phyloP scores from a whole-genome alignment of 192 early-diverging fungal species.

The Rhizophlyctis rosea region DNA sequence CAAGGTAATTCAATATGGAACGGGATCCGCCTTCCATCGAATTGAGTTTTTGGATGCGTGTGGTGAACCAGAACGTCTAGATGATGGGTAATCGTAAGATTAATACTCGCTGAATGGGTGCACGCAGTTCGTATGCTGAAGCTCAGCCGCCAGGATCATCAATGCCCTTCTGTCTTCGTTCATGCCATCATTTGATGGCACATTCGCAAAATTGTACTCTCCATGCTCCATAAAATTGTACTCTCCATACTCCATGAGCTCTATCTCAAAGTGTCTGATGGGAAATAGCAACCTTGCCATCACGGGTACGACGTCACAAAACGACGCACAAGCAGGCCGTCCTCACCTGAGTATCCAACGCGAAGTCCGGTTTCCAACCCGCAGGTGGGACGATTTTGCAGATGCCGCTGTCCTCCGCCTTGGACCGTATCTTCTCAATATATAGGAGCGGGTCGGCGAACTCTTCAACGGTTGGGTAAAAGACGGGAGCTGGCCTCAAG shows the following conservation, averaged over 20 bases:
- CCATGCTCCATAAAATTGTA: too few species aligned
- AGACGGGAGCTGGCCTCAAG: constrained; percentile 70
- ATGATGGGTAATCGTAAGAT: background rate
- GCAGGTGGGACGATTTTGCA: constrained; percentile 91
- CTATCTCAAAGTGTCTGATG: too few species aligned
- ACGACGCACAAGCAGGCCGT: too few species aligned
- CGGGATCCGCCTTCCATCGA: constrained; percentile 87
- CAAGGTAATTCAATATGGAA: constrained; percentile 82
- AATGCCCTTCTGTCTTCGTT: too few species aligned
- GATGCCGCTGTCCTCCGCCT: constrained; percentile 79
- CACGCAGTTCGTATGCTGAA: too few species aligned
- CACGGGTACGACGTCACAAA: too few species aligned
- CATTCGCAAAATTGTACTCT: too few species aligned
- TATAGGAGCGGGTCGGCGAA: constrained; percentile 81
- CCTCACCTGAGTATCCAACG: constrained; percentile 72
- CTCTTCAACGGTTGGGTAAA: constrained; percentile 77
- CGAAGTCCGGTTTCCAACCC: constrained; percentile 79
- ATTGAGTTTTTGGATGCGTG: constrained; percentile 87
- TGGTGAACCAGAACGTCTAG: constrained; percentile 83
- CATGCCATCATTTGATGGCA: too few species aligned
- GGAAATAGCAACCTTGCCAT: too few species aligned
- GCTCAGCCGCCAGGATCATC: too few species aligned
- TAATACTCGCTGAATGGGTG: constrained; percentile 1
- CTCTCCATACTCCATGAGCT: too few species aligned
- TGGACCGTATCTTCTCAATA: constrained; percentile 73